These are phyloP conservation scores for Lepidium sativum DNA, from an alignment of 345 rosid species.

Conservation along the genomic window DNA sequence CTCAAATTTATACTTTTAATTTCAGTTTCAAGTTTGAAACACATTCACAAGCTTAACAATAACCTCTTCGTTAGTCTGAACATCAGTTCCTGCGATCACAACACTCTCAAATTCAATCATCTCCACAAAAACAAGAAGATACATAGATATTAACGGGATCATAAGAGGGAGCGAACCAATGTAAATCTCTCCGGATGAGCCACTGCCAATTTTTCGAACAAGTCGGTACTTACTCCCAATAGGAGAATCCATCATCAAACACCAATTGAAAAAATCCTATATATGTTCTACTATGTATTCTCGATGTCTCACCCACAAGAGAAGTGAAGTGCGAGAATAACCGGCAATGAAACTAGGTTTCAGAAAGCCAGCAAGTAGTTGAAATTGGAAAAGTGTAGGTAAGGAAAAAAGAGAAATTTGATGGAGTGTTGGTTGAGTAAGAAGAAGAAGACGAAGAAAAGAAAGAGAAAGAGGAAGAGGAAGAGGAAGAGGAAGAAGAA, in stretches of 20 bases:
- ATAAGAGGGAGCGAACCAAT: constrained; percentile 43
- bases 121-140: too few species aligned
- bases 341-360: too few species aligned
- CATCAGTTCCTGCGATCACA: constrained; percentile 55
- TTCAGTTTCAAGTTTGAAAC: not conserved
- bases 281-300: not conserved
- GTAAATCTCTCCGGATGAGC: constrained; percentile 95
- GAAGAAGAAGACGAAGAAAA: not conserved
- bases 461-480: not conserved
- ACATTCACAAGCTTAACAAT: constrained; percentile 88
- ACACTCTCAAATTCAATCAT: not conserved
- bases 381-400: not conserved
- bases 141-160: not conserved
- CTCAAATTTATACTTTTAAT: not conserved
- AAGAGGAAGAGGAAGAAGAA: not conserved
- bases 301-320: not conserved
- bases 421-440: not conserved
- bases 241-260: constrained; percentile 61
- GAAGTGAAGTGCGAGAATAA: too few species aligned
- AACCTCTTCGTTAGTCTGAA: constrained; percentile 86
- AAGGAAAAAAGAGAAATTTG: constrained; percentile 9
- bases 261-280: constrained; percentile 20
- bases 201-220: constrained; percentile 95
- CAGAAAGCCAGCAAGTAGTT: not conserved
- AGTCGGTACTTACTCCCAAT: too few species aligned